phyloP scores from a whole-genome alignment of 768 basidiomycete genomes.

The Lactarius akahatsu region DNA sequence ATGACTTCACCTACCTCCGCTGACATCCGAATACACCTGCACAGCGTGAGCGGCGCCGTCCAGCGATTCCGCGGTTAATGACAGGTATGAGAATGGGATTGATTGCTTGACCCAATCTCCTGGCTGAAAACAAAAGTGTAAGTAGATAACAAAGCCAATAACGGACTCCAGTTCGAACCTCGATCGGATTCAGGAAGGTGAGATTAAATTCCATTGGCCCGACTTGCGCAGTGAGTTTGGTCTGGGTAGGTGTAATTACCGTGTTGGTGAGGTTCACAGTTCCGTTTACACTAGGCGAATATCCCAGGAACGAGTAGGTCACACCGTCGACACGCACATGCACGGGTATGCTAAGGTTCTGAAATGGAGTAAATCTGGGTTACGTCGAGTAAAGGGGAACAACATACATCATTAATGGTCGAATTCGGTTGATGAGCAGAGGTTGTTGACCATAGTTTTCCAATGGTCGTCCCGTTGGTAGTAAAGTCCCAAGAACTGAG shows the following conservation, averaged over 20 bases:
- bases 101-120: slow-evolving; percentile 41
- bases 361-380: neutral
- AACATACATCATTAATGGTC: neutral
- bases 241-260: slow-evolving; percentile 39
- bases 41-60: slow-evolving; percentile 38
- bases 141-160: neutral
- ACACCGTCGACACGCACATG: slow-evolving; percentile 17
- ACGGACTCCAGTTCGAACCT: slow-evolving; percentile 30
- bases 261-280: slow-evolving; percentile 29
- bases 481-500: slow-evolving; percentile 30
- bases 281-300: slow-evolving; percentile 2
- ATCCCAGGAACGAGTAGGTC: slow-evolving; percentile 30
- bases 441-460: slow-evolving; percentile 29
- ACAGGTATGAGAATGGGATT: slow-evolving; percentile 43
- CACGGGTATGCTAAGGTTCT: slow-evolving; percentile 24
- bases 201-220: slow-evolving; percentile 40
- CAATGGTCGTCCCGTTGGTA: slow-evolving; percentile 8
- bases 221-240: slow-evolving; percentile 36
- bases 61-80: slow-evolving; percentile 34
- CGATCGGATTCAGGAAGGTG: slow-evolving; percentile 43
- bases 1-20: slow-evolving; percentile 34
- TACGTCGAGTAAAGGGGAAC: neutral
- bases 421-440: neutral
- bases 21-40: slow-evolving; percentile 44
- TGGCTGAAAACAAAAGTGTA: slow-evolving; percentile 31